Conservation (phyloP, 768 basidiomycete genomes). For the Hydnum rufescens region DNA sequence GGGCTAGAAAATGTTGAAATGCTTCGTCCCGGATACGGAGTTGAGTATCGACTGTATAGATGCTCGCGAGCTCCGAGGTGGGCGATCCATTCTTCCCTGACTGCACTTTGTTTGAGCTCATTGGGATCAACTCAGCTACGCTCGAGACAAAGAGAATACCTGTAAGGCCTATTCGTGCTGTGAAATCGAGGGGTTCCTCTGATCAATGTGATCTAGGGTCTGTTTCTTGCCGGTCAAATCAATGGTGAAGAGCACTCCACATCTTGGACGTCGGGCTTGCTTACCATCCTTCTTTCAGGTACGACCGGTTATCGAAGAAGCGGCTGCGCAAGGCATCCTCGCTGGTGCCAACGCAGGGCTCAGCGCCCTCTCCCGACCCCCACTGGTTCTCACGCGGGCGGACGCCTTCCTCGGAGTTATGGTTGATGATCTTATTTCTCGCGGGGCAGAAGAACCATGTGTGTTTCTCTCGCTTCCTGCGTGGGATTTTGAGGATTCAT, state of each 20-base stretch:
- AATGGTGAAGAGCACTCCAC: conserved; percentile 30
- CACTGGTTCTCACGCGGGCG: conserved; percentile 54
- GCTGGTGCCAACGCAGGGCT: conserved; percentile 82
- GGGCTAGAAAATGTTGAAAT: conserved; percentile 74
- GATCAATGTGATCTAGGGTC: too few relatives aligned
- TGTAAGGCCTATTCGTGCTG: too few relatives aligned
- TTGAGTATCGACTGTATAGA: conserved; percentile 87
- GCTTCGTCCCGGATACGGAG: conserved; percentile 73
- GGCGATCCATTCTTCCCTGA: conserved; percentile 11
- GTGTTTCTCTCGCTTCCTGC: too few relatives aligned
- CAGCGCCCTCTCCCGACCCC: conserved; percentile 31
- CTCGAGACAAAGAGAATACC: conserved; percentile 72
- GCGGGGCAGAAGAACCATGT: conserved; percentile 84
- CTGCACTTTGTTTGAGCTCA: background rate
- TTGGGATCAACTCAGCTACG: conserved; percentile 32
- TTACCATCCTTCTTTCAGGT: conserved; percentile 21
- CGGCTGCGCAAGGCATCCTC: conserved; percentile 73
- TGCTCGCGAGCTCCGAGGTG: conserved; percentile 57
- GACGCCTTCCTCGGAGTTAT: conserved; percentile 79
- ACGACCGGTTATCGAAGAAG: conserved; percentile 93
- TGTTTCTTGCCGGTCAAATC: conserved; percentile 81
- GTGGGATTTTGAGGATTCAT: background rate
- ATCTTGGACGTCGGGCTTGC: background rate
- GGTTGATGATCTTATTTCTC: conserved; percentile 78
- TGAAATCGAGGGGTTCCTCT: too few relatives aligned